These are phyloP conservation scores for Musa beccarii DNA, from an alignment of 176 grass and related monocot genomes.

Conservation along the genomic window DNA sequence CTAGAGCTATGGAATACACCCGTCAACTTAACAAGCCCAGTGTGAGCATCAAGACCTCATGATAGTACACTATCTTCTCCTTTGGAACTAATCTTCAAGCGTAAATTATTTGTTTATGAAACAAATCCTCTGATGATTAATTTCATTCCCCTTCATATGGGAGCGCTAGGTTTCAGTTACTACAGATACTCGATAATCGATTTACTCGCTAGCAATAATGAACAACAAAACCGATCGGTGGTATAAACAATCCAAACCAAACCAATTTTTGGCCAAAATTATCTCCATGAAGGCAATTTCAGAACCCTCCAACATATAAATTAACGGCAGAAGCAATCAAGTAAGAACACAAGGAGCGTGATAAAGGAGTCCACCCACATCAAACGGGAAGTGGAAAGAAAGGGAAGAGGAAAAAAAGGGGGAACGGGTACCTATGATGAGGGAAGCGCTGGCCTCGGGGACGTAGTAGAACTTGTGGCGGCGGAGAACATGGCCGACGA, in stretches of 20 bases:
- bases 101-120: too few species aligned
- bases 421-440: constrained; percentile 64
- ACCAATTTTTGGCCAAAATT: neutral
- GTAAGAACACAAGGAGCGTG: neutral
- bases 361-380: neutral
- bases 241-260: too few species aligned
- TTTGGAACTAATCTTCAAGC: too few species aligned
- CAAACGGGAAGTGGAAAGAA: neutral
- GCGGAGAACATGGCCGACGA: constrained; percentile 91
- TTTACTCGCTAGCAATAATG: neutral
- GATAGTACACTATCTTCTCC: too few species aligned
- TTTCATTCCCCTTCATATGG: too few species aligned
- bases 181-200: neutral
- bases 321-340: neutral
- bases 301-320: neutral
- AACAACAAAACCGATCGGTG: neutral
- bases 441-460: constrained; percentile 94
- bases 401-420: neutral
- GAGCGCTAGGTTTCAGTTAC: too few species aligned
- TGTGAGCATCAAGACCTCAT: neutral
- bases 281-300: neutral
- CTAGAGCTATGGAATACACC: neutral
- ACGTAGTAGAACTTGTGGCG: constrained; percentile 95
- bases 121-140: too few species aligned
- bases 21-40: neutral